Evolutionary conservation across 345 rosid species (phyloP), one percentile per base, ranked within the genome.

Genomic region (Hibiscus trionum): DNA sequence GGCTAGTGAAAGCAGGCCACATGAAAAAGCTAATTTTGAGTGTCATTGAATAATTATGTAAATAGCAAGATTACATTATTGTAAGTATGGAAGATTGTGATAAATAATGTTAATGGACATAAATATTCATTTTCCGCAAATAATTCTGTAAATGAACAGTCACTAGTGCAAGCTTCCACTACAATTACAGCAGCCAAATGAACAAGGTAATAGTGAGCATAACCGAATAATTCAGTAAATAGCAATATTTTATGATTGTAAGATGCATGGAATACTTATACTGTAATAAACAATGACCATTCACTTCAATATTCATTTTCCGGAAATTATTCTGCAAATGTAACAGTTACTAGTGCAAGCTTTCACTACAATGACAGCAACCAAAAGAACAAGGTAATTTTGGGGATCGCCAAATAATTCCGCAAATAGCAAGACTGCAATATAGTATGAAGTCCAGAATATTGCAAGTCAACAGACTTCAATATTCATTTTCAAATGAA

Each of bases 381-480:
- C 73, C 73, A 39, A 56, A 71, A 15, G 19, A 21, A 66, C 70
- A 66, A 66, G 70, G 35, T 29, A 66, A 66, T 24, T 64, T 39
- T 0, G 5, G 21, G 29, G 8, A 19, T 42, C 31, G 19, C 69
- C 53, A 10, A 42, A 42, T 42, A 44, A 33, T 35, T 62, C 21
- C 17, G 47, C 8, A 62, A 62, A 35, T 16, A 62, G 14, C 9
- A 39, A 64, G 52, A 39, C 39, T 64, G 31, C 52, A 21, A 39
- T 37, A 17, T 17, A 1, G 31, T 37, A 64, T 16, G 31, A 37
- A 53, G 58, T 53, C 10, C 7, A 35, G 52, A 47, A 47, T 14
- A 47, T 5, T 35, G 53, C 53, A 47, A 47, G 53, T 14, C 6
- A 15, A 33, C 19, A 33, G 24, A 61, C 66, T 61, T 16, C 14